Evolutionary conservation across 768 basidiomycete genomes (phyloP), one percentile per base, ranked within the genome.

Genomic region (Pisolithus albus): DNA sequence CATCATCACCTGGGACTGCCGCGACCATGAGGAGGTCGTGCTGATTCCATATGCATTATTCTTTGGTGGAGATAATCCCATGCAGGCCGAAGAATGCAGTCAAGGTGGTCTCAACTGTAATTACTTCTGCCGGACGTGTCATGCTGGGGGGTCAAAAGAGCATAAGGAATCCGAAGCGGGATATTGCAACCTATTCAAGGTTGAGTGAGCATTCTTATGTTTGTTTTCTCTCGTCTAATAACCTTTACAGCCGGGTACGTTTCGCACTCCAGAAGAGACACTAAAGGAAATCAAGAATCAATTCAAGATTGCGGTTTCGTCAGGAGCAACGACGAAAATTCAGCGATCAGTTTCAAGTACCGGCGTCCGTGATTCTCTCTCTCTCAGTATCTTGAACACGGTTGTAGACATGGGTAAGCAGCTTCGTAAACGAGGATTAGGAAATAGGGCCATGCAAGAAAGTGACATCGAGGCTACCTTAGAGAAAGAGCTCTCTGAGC

Each of bases 91-190:
- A n/a, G 53, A 58, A 1, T 66, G 62, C 4, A 64, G 66, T 0
- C 77, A 79, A 28, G 73, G 71, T 37, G 73, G 76, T 0, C 58
- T 63, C 0, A 62, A 66, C 1, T 72, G 73, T 10, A 78, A 77
- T 37, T 53, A 61, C 8, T 66, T 62, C 4, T 80, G 77, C 48
- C 56, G 67, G 2, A 73, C 70, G 56, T 77, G 75, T 42, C 1
- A 61, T 39, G 62, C 65, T 15, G 71, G 76, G 1, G 71, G 75
- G 0, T 59, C 64, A 0, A 60, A 66, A 23, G 58, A 65, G 47
- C 39, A 60, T 4, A 75, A 73, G 40, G 58, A 59, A 41, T 56
- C 63, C 0, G 58, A 72, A 36, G 49, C 59, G 1, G 72, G 75
- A 0, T 77, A 65, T 56, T 59, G 69, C 46, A 46, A 30, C 1